phyloP scores from a whole-genome alignment of 805 yeast species.

The Brettanomyces anomalus region DNA sequence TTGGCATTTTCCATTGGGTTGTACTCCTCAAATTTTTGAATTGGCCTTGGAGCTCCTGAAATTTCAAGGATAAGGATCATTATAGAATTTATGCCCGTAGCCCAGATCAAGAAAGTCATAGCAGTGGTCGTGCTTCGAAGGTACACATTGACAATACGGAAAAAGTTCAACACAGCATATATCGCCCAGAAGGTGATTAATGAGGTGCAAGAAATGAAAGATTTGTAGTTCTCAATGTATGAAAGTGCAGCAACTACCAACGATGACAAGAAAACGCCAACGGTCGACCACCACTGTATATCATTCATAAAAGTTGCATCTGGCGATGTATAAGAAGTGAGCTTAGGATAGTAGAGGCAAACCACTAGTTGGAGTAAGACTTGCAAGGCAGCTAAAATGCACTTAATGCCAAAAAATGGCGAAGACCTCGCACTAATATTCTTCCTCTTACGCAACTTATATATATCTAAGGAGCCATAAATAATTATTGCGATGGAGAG shows the following conservation, averaged over 20 bases:
- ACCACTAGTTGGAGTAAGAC: conserved; percentile 26
- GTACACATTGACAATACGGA: conserved; percentile 33
- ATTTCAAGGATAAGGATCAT: conserved; percentile 37
- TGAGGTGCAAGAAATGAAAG: conserved; percentile 56
- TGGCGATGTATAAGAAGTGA: conserved; percentile 10
- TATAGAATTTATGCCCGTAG: conserved; percentile 28
- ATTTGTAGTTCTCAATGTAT: conserved; percentile 62
- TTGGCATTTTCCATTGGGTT: conserved; percentile 41
- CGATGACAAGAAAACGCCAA: conserved; percentile 32
- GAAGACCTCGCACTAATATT: conserved; percentile 21
- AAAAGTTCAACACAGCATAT: conserved; percentile 36
- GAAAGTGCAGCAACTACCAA: conserved; percentile 49
- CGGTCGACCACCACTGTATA: conserved; percentile 18
- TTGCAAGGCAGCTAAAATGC: conserved; percentile 31
- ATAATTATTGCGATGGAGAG: conserved; percentile 30
- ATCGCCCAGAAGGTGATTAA: conserved; percentile 72
- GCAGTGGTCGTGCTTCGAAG: conserved; percentile 29
- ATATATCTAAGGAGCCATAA: conserved; percentile 29
- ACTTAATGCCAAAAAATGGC: conserved; percentile 35
- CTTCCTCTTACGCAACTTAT: conserved; percentile 24
- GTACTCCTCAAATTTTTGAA: conserved; percentile 25
- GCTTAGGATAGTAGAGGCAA: conserved; percentile 8
- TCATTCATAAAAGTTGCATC: conserved; percentile 21
- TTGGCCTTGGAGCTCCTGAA: conserved; percentile 27
- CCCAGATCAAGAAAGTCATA: conserved; percentile 18